Evolutionary conservation across 2,329 filamentous ascomycete genomes (phyloP).

Genomic region (Phialocephala sp.): DNA sequence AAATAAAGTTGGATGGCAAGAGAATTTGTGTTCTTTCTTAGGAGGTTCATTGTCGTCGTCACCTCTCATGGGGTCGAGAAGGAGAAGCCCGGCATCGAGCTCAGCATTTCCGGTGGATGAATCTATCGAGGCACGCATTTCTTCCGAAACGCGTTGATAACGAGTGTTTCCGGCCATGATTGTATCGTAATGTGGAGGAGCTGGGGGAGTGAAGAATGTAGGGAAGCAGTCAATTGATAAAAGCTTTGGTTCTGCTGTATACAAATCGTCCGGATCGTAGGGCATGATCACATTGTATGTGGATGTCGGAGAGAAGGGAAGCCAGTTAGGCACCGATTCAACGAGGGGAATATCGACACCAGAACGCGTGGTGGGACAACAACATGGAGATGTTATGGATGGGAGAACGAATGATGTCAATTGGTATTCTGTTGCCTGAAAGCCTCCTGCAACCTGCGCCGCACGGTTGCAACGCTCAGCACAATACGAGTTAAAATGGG

Average conservation of each 20-base stretch:
- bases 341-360: background rate
- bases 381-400: slow-evolving; percentile 1
- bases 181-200: slow-evolving; percentile 18
- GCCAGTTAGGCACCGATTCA: slow-evolving; percentile 15
- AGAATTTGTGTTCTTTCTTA: slow-evolving; percentile 1
- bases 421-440: slow-evolving; percentile 23
- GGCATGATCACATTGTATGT: slow-evolving; percentile 22
- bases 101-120: background rate
- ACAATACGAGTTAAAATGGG: slow-evolving; percentile 10
- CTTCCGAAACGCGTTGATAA: slow-evolving; percentile 16
- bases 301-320: slow-evolving; percentile 3
- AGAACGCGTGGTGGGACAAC: slow-evolving; percentile 5
- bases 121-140: slow-evolving; percentile 10
- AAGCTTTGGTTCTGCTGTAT: slow-evolving; percentile 19
- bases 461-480: slow-evolving; percentile 8
- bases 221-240: slow-evolving; percentile 20
- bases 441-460: slow-evolving; percentile 5
- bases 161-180: slow-evolving; percentile 18
- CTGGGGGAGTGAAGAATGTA: slow-evolving; percentile 8
- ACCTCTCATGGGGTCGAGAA: slow-evolving; percentile 8
- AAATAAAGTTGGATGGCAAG: background rate
- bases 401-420: slow-evolving; percentile 18
- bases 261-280: slow-evolving; percentile 20
- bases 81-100: slow-evolving; percentile 6
- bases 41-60: slow-evolving; percentile 1